Evolutionary conservation across 2,329 filamentous ascomycete species (phyloP).

Genomic region (Fusarium buxicola): DNA sequence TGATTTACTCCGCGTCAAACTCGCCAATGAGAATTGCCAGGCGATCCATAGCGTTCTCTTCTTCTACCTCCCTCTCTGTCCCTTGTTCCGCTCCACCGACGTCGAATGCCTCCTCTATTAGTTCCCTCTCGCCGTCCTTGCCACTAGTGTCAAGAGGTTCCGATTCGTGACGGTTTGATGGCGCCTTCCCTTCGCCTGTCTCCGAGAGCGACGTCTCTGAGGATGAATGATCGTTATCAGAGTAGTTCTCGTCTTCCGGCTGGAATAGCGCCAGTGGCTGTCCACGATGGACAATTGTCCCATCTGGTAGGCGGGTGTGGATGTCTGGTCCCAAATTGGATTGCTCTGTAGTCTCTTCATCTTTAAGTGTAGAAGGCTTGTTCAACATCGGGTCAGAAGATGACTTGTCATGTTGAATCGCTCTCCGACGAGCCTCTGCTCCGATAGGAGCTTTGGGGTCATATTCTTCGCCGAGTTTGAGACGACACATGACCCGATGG

Average conservation of each 20-base stretch:
- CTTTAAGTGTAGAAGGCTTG: neutral
- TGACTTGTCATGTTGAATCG: neutral
- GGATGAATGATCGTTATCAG: neutral
- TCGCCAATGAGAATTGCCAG: slow-evolving; percentile 27
- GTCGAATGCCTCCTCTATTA: neutral
- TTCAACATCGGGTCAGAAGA: neutral
- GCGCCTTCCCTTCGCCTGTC: slow-evolving; percentile 5
- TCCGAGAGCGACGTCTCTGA: neutral
- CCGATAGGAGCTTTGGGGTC: slow-evolving; percentile 35
- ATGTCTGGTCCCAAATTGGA: slow-evolving; percentile 14
- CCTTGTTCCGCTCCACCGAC: neutral
- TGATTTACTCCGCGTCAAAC: slow-evolving; percentile 7
- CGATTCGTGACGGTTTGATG: neutral
- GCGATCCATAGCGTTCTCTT: slow-evolving; percentile 39
- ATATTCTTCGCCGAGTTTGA: slow-evolving; percentile 46
- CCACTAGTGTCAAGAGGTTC: neutral
- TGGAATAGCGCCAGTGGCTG: slow-evolving; percentile 36
- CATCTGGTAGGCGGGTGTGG: slow-evolving; percentile 33
- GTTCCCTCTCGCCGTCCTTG: neutral
- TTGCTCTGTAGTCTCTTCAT: neutral
- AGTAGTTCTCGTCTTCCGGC: slow-evolving; percentile 6
- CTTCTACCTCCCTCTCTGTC: slow-evolving; percentile 4
- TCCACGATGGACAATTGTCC: slow-evolving; percentile 34
- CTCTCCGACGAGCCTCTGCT: slow-evolving; percentile 23
- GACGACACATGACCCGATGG: slow-evolving; percentile 63